A percentile compares a stretch with the other conserved stretches of the same genome.
Conservation (phyloP, 1,284 basidiomycete species). For the Pyrrhoderma noxium region DNA sequence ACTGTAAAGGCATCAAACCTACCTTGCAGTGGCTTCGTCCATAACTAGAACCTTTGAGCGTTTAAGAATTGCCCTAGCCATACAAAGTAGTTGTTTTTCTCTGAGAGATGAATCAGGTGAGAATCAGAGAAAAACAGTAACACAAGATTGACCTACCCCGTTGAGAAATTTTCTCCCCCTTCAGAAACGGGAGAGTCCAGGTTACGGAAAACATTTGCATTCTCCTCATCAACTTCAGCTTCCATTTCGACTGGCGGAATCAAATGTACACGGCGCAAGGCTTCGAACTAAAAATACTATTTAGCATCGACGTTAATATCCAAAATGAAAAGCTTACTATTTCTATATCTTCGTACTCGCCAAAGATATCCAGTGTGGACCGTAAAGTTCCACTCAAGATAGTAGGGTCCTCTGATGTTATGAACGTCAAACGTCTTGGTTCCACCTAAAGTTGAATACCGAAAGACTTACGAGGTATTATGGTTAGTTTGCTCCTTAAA, state of each 20-base stretch:
- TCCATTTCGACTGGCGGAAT: constrained; percentile 52
- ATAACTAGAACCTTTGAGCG: constrained; percentile 52
- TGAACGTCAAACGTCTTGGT: constrained; percentile 12
- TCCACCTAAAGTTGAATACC: neutral
- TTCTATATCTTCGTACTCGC: constrained; percentile 80
- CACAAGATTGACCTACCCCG: constrained; percentile 48
- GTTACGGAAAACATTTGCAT: constrained; percentile 81
- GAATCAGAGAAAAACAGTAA: neutral
- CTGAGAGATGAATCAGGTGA: constrained; percentile 20
- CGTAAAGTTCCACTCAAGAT: constrained; percentile 85
- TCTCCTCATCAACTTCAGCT: constrained; percentile 54
- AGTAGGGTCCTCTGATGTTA: constrained; percentile 83
- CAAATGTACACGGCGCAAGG: constrained; percentile 81
- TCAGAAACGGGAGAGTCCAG: constrained; percentile 81
- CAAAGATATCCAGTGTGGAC: constrained; percentile 85
- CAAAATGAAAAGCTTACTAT: constrained; percentile 49
- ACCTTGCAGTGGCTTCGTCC: constrained; percentile 53
- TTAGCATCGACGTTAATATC: constrained; percentile 27
- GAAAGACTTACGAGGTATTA: constrained; percentile 75
- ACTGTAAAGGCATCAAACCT: neutral
- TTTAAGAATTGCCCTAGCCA: constrained; percentile 58
- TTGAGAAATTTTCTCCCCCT: constrained; percentile 90
- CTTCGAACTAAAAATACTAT: constrained; percentile 58
- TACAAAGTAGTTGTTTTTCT: constrained; percentile 58
- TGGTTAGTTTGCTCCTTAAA: constrained; percentile 77